Percentiles rank a stretch among this genome's conserved stretches.
These are phyloP conservation scores for Trypanosomatidae sp. DNA, from an alignment of 208 protist genomes.

Conservation along the genomic window DNA sequence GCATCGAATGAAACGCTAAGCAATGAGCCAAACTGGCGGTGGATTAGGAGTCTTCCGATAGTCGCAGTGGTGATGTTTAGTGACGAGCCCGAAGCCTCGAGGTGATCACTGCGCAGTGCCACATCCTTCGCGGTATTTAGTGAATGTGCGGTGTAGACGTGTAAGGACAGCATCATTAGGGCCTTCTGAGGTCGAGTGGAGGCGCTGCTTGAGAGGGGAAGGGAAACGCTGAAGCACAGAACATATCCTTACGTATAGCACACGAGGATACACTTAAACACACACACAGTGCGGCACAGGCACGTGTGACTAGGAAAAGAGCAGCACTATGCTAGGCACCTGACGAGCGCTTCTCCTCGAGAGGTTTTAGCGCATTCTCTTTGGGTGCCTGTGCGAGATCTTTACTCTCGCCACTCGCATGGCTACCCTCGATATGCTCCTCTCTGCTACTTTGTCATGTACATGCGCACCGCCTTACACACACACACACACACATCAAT, in stretches of 20 bases:
- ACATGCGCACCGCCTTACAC: neutral
- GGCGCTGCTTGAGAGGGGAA: neutral
- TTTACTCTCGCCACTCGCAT: neutral
- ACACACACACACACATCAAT: neutral
- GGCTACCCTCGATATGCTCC: neutral
- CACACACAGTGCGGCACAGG: neutral
- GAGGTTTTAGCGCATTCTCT: neutral
- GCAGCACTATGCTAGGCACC: neutral
- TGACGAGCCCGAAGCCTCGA: neutral
- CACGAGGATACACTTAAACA: neutral
- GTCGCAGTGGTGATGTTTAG: neutral
- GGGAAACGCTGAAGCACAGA: neutral
- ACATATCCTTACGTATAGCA: neutral
- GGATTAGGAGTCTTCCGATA: neutral
- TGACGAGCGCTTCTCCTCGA: neutral
- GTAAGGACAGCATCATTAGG: neutral
- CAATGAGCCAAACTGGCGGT: neutral
- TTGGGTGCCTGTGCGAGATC: neutral
- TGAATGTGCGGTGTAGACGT: neutral
- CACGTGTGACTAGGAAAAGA: neutral
- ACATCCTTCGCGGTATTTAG: neutral
- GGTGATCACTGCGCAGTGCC: neutral
- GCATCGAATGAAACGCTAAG: neutral
- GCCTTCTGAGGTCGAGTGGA: neutral
- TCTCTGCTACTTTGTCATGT: neutral